Conservation (phyloP, 2,329 filamentous ascomycete species). For the Cytospora mali region DNA sequence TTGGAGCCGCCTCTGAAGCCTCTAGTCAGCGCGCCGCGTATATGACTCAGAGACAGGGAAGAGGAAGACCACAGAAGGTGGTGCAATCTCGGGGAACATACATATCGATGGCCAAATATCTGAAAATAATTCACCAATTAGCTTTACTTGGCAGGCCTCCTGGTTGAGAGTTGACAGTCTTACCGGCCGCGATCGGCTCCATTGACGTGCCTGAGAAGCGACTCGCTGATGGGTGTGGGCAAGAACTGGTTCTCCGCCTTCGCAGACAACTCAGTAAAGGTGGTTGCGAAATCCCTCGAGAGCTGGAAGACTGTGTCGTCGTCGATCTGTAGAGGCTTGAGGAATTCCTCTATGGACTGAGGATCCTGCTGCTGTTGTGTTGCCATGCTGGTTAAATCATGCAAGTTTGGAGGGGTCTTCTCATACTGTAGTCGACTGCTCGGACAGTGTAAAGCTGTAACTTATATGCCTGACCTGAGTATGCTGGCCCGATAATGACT, state of each 20-base stretch:
- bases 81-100: slow-evolving; percentile 46
- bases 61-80: slow-evolving; percentile 16
- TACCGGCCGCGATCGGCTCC: slow-evolving; percentile 50
- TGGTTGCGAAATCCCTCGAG: slow-evolving; percentile 49
- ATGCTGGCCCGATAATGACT: background rate
- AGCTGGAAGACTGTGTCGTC: slow-evolving; percentile 48
- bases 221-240: slow-evolving; percentile 63
- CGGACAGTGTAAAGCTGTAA: background rate
- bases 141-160: background rate
- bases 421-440: background rate
- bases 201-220: slow-evolving; percentile 53
- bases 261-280: slow-evolving; percentile 54
- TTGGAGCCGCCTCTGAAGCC: slow-evolving; percentile 65
- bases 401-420: slow-evolving; percentile 1
- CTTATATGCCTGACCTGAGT: background rate
- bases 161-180: slow-evolving; percentile 23
- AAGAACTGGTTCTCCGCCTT: slow-evolving; percentile 60
- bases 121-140: slow-evolving; percentile 37
- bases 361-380: slow-evolving; percentile 23
- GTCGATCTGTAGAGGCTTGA: slow-evolving; percentile 55
- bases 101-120: slow-evolving; percentile 68
- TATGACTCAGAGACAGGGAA: background rate
- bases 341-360: slow-evolving; percentile 46
- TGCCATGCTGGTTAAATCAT: slow-evolving; percentile 20
- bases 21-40: slow-evolving; percentile 26